Evolutionary conservation across 768 basidiomycete species (phyloP), one percentile per base, ranked within the genome.

Genomic region (Boletus vermiculosoides): DNA sequence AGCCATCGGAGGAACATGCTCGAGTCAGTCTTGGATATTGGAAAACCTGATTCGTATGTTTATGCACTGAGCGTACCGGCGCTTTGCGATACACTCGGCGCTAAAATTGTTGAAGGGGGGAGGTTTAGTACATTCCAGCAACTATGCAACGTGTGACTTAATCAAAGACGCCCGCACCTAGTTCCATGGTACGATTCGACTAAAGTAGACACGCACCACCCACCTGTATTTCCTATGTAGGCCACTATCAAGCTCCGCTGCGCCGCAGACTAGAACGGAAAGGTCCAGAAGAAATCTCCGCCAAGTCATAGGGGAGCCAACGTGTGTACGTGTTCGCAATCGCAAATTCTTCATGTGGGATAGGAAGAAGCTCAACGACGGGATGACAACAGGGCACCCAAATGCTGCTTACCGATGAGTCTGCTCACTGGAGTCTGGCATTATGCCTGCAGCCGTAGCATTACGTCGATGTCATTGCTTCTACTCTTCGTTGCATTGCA

Each of bases 381-480:
- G 33, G n/a, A 52, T 51, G 49, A 40, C 44, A 47, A 28, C 36
- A 53, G 49, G 50, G 45, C 54, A 58, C 45, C 56, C 59, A 55
- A 47, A 51, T 62, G 60, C 57, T 65, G 63, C 66, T 59, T 55
- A 58, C 68, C 54, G 57, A 57, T 39, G n/a, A n/a, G 58, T 60
- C 53, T 50, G 47, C 62, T 60, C 68, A 65, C n/a, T n/a, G n/a
- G n/a, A n/a, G n/a, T n/a, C n/a, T n/a, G n/a, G n/a, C n/a, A n/a
- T 65, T 57, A 56, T 65, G 50, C 50, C 54, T 67, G 50, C 55
- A 57, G 41, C 58, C 63, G 59, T 68, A 68, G 54, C 54, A 68
- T 66, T 66, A 66, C 45, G 61, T 49, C 70, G 59, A 68, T 68
- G 59, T 52, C 59, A 63, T 64, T 53, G 54, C 67, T 71, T 68